Conservation (phyloP, 108 stramenopile species). For the Pelagomonas calceolata region DNA sequence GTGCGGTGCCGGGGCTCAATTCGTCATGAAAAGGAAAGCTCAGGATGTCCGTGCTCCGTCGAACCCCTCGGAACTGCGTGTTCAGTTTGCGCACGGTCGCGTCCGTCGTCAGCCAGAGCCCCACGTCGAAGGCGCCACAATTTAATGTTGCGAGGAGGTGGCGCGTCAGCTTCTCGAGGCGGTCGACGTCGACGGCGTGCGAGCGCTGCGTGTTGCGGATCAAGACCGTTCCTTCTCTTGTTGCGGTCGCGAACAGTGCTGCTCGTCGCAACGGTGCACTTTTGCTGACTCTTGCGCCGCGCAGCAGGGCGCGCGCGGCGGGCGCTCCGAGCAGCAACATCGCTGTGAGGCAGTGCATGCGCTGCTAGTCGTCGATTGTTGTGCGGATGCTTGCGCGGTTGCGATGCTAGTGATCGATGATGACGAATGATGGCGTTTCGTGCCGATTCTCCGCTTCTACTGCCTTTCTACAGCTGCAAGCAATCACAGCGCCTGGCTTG, state of each 20-base stretch:
- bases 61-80: slow-evolving; percentile 31
- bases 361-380: too few relatives aligned
- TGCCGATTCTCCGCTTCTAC: too few relatives aligned
- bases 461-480: too few relatives aligned
- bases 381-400: too few relatives aligned
- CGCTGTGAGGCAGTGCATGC: too few relatives aligned
- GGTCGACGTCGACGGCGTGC: neutral
- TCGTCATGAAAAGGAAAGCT: slow-evolving; percentile 63
- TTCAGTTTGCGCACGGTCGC: neutral
- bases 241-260: neutral
- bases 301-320: too few relatives aligned
- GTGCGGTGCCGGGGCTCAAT: neutral
- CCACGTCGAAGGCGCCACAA: neutral
- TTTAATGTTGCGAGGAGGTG: neutral
- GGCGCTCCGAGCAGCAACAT: too few relatives aligned
- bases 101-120: slow-evolving; percentile 2
- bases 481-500: too few relatives aligned
- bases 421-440: too few relatives aligned
- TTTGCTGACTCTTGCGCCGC: too few relatives aligned
- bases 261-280: too few relatives aligned
- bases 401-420: too few relatives aligned
- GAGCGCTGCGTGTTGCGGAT: neutral
- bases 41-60: slow-evolving; percentile 67
- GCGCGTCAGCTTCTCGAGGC: neutral
- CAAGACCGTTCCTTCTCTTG: neutral